Conservation (phyloP, 257 asterid genomes). For the Vinca minor region DNA sequence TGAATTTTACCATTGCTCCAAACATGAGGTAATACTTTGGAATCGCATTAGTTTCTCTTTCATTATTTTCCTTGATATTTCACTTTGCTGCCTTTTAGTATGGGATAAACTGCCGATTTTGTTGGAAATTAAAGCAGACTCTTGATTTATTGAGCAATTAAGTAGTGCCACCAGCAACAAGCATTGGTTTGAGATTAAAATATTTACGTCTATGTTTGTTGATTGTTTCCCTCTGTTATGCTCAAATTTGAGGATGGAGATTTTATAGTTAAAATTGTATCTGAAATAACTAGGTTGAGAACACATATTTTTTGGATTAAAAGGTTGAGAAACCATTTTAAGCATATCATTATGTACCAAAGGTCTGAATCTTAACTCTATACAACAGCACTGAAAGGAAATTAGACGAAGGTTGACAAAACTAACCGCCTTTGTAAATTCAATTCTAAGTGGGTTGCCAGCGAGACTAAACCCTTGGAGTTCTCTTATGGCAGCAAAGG, state of each 20-base stretch:
- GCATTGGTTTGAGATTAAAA: too few relatives aligned
- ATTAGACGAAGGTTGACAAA: constrained; percentile 54
- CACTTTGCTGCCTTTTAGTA: background rate
- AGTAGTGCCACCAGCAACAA: too few relatives aligned
- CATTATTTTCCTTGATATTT: background rate
- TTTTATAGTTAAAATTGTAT: background rate
- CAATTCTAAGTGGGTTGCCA: constrained; percentile 84
- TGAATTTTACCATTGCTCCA: background rate
- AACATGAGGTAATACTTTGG: background rate
- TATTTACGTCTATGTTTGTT: background rate
- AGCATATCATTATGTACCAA: background rate
- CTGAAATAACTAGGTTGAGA: constrained; percentile 1
- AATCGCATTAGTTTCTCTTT: background rate
- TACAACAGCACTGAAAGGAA: constrained; percentile 30
- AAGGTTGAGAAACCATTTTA: background rate
- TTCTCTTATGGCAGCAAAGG: constrained; percentile 74
- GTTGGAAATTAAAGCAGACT: too few relatives aligned
- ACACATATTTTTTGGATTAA: too few relatives aligned
- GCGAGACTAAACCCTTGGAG: constrained; percentile 77
- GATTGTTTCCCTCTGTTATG: background rate
- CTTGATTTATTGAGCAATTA: constrained; percentile 4
- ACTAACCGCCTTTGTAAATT: constrained; percentile 99
- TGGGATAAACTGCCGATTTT: background rate
- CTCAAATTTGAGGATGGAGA: background rate
- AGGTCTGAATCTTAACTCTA: constrained; percentile 17